These are phyloP conservation scores for Pichia membranifaciens DNA, from an alignment of 805 yeast species.

Conservation along the genomic window DNA sequence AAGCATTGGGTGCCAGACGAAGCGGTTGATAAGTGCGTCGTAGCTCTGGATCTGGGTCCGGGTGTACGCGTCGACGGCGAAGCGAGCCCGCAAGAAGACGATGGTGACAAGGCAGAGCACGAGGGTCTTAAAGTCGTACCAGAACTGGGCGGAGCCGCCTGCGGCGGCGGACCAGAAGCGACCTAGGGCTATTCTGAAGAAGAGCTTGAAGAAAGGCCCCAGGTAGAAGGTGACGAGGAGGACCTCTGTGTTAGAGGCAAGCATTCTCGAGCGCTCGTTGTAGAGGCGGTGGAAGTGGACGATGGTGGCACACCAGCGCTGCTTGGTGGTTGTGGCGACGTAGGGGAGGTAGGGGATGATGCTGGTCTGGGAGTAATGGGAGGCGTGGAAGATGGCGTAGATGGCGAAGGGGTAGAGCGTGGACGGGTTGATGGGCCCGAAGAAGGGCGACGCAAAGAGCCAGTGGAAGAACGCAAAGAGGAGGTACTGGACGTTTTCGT, in stretches of 20 bases:
- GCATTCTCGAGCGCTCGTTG: constrained; percentile 36
- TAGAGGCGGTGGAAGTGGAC: constrained; percentile 33
- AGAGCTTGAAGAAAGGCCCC: constrained; percentile 37
- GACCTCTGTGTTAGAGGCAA: constrained; percentile 46
- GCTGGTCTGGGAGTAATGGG: constrained; percentile 50
- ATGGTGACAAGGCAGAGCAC: constrained; percentile 41
- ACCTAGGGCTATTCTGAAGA: constrained; percentile 27
- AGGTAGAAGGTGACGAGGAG: constrained; percentile 35
- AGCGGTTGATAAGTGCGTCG: constrained; percentile 36
- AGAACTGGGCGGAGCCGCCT: constrained; percentile 11
- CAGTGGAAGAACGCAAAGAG: constrained; percentile 35
- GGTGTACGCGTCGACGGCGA: constrained; percentile 49
- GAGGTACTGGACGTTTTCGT: constrained; percentile 64
- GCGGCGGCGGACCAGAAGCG: constrained; percentile 25
- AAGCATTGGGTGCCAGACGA: constrained; percentile 33
- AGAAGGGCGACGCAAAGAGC: constrained; percentile 26
- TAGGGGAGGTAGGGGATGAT: constrained; percentile 47
- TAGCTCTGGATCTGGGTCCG: constrained; percentile 43
- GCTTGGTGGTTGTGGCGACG: constrained; percentile 23
- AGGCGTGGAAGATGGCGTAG: constrained; percentile 59
- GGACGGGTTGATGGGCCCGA: constrained; percentile 28
- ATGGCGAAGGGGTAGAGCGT: constrained; percentile 54
- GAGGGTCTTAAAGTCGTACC: constrained; percentile 29
- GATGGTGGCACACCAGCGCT: constrained; percentile 27
- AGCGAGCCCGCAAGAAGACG: constrained; percentile 56